Evolutionary conservation across 1,284 basidiomycete genomes (phyloP), one percentile per base, ranked within the genome.

Genomic region (Ganoderma resinaceum): DNA sequence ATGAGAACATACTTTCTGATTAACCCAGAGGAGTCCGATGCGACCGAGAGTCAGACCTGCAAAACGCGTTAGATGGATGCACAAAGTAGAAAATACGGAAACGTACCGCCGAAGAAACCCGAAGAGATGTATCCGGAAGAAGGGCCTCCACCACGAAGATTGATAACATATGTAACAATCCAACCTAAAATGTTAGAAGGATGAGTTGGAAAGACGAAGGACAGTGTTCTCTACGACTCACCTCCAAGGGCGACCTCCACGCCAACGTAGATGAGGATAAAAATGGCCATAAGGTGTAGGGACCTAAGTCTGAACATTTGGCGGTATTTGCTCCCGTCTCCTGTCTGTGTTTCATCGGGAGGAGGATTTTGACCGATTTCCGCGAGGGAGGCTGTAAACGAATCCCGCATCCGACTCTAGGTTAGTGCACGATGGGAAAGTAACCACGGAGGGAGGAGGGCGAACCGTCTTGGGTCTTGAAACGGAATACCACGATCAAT

Each of bases 381-480:
- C 0, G 73, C 72, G 9, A 83, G 74, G 61, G 79, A 80, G 42
- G 78, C 81, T 63, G 23, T 26, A 26, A 16, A 40, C 18, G 55
- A 11, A 37, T 11, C 14, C 37, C 20, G 20, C 35, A 37, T 55
- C 14, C 5, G 8, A 31, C 53, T 9, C 16, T 18, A 33, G 6
- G 18, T 37, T 23, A 42, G 37, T 18, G 33, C 18, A 20, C 58
- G 5, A 9, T 12, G 12, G 29, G 12, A 20, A 3, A 0, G 18
- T 23, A 59, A 23, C 14, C 9, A 9, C 18, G 8, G 12, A 11
- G 31, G 9, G 20, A 16, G 26, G 23, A 3, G 29, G n/a, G 62
- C 70, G 18, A 46, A 87, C 88, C 83, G 63, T 92, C 87, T 71
- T 89, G 88, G 7, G 78, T 82, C 70, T 86, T 84, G 20, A 87